A percentile compares a stretch with the other conserved stretches of the same genome.
Evolutionary conservation across 2,329 filamentous ascomycete species (phyloP).

Genomic region (Ascochyta koolunga): DNA sequence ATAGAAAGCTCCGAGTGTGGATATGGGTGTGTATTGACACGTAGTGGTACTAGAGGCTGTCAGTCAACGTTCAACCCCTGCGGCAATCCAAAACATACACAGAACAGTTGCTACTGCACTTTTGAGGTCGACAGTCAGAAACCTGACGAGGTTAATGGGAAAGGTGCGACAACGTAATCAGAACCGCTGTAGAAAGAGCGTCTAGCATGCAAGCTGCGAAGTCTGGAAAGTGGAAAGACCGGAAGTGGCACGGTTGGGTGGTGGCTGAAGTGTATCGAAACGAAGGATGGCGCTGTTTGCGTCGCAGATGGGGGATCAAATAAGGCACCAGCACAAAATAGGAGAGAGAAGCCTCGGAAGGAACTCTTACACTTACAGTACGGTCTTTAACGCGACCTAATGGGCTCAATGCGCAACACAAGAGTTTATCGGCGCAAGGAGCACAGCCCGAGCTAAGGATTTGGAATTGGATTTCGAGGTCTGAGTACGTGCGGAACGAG

Average conservation of each 20-base stretch:
- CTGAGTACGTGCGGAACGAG: slow-evolving; percentile 12
- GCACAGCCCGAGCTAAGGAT: slow-evolving; percentile 12
- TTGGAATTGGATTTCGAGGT: slow-evolving; percentile 14
- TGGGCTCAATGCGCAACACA: slow-evolving; percentile 18
- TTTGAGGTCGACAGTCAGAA: slow-evolving; percentile 6
- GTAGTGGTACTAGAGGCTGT: slow-evolving; percentile 26
- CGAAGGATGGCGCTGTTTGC: slow-evolving; percentile 25
- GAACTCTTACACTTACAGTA: slow-evolving; percentile 32
- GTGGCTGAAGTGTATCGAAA: slow-evolving; percentile 34
- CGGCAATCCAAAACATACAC: slow-evolving; percentile 35
- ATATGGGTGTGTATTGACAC: slow-evolving; percentile 9
- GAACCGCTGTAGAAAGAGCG: not conserved
- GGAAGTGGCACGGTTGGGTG: slow-evolving; percentile 15
- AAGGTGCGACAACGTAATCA: slow-evolving; percentile 8
- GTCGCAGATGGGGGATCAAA: slow-evolving; percentile 21
- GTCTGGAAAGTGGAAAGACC: not conserved
- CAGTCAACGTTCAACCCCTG: slow-evolving; percentile 30
- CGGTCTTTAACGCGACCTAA: slow-evolving; percentile 27
- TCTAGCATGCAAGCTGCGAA: slow-evolving; percentile 1
- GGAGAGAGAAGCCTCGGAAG: slow-evolving; percentile 19
- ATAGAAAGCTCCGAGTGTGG: not conserved
- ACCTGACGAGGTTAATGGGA: not conserved
- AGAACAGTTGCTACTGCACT: slow-evolving; percentile 20
- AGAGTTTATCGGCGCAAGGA: slow-evolving; percentile 12
- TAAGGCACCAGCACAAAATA: slow-evolving; percentile 18